Evolutionary conservation across 371 early-diverging fungal species (phyloP), one percentile per base, ranked within the genome.

Genomic region (Entomophthora muscae): DNA sequence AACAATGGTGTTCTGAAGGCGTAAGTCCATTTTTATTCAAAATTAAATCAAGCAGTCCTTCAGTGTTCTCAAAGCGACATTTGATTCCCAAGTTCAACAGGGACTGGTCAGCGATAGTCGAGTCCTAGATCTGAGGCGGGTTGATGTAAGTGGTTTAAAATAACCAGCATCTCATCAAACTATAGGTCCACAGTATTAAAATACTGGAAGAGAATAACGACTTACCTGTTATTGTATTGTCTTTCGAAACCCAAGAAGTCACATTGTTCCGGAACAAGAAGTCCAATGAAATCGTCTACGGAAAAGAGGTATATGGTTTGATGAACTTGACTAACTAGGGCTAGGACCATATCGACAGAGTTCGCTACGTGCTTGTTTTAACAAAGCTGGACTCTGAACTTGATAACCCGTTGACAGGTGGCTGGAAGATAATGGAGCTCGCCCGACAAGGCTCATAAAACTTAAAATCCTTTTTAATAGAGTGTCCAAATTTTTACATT

Each of bases 201-300:
- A 80, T 97, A 30, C 73, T 97, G 61, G 93, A 63, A 29, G 61
- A 61, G n/a, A 61, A 94, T 60, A 90, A 92, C 70, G 90, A 90
- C 68, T 73, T 89, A 23, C 95, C 96, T 0, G 90, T 95, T 3
- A 72, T 91, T 32, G 83, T 93, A 32, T 64, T 98, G 42, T 84
- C 89, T 1, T 96, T 90, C 83, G 81, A 86, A 68, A 93, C 96
- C 13, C 93, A 95, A 72, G 93, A 98, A 71, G 82, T 94, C 65
- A 84, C 91, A 53, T 70, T 91, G n/a, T 95, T 94, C 83, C 83
- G 93, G 61, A 84, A 95, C 74, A 79, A 80, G 28, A 79, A 80
- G 68, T 82, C 84, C 3, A 83, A 85, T 32, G 93, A 90, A 72
- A 78, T 95, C 62, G 87, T 82, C 2, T 80, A 83, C 69, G 96